phyloP scores from a whole-genome alignment of 192 early-diverging fungal species.

The Rhizophagus prolifer region DNA sequence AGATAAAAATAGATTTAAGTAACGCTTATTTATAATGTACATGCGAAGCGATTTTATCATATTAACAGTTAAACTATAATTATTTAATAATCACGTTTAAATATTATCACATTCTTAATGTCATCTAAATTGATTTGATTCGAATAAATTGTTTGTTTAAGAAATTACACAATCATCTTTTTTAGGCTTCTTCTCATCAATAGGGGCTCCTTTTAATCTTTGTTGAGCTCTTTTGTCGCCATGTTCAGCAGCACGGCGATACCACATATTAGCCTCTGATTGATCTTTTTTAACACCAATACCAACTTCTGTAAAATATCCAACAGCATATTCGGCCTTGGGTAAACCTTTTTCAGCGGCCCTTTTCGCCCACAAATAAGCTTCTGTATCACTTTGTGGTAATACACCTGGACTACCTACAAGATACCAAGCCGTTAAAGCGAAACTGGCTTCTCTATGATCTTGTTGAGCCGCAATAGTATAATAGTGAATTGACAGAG shows the following conservation, averaged over 20 bases:
- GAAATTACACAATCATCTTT: conserved; percentile 47
- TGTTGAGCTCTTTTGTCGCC: conserved; percentile 61
- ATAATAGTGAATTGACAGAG: conserved; percentile 58
- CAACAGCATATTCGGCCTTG: conserved; percentile 65
- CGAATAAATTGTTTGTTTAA: background rate
- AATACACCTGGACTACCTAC: conserved; percentile 55
- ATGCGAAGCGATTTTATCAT: too few species aligned
- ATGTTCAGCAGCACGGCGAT: conserved; percentile 64
- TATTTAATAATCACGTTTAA: too few species aligned
- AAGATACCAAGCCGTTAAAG: conserved; percentile 66
- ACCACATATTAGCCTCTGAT: conserved; percentile 59
- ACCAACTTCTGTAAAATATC: conserved; percentile 66
- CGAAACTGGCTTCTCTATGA: conserved; percentile 63
- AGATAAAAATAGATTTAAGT: background rate
- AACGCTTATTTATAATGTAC: too few species aligned
- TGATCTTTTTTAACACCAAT: conserved; percentile 57
- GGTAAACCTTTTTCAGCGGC: conserved; percentile 60
- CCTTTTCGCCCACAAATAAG: conserved; percentile 60
- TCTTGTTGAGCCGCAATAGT: conserved; percentile 63
- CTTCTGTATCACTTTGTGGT: conserved; percentile 62
- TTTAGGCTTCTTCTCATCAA: conserved; percentile 47
- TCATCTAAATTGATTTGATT: too few species aligned
- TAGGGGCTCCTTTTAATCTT: conserved; percentile 50
- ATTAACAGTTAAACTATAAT: too few species aligned
- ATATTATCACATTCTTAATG: too few species aligned